Base-by-base conservation (phyloP, 2,329 filamentous ascomycete species). In the Clarireedia hainanense region DNA sequence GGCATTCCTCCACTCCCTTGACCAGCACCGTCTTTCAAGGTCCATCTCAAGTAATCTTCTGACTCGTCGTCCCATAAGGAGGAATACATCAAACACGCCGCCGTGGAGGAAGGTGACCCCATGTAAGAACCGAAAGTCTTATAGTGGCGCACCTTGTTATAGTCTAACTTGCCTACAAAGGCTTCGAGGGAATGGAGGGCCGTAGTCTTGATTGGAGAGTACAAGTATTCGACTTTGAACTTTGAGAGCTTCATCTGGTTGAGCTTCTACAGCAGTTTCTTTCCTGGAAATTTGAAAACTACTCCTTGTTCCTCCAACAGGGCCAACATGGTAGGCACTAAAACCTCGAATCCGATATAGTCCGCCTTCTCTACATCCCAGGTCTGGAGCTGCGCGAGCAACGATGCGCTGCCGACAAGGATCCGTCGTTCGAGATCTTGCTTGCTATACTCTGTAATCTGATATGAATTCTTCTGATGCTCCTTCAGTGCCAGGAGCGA, bases 151-250 rank as follows among this genome's bases (percentile, higher is more conserved):
- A 50, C 14, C 45, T 62, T 65, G 49, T 71, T 61, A 55, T 75
- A 75, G 40, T 73, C 67, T 20, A 71, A 58, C 39, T 58, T 64
- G 9, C 71, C 69, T 20, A 69, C 65, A 47, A 73, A 71, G 0
- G 70, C 70, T 50, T 75, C 73, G 0, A 74, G 59, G 0, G 70
- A 73, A 55, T 74, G 70, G 2, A 72, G 54, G 0, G 65, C 50
- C 0, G 71, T 69, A 10, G 61, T 64, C 40, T 67, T 63, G 24
- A 59, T 36, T 15, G 58, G 57, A 1, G 59, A 57, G 40, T 68
- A 69, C 4, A 71, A 59, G 23, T 62, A 59, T 34, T 66, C 65
- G 1, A 65, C 60, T 5, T 56, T 52, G 47, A 71, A 68, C 17
- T 61, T 61, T 12, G 63, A 58, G 51, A 70, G 37, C 55, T 71